Conservation (phyloP, 78 protist genomes). For the Emiliania huxleyi region DNA sequence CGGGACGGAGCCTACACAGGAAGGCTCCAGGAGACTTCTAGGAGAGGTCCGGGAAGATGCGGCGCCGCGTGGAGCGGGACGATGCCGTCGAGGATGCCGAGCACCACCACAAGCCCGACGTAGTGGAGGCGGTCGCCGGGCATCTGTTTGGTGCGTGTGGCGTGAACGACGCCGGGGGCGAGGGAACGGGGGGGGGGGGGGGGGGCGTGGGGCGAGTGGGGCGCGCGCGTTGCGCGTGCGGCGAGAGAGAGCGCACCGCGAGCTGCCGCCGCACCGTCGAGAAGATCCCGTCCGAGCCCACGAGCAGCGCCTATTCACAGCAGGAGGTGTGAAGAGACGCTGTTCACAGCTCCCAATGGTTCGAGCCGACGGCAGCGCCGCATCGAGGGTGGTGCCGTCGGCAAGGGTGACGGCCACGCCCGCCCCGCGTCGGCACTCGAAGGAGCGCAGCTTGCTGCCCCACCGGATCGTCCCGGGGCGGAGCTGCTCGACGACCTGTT, state of each 20-base stretch:
- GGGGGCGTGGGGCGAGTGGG: too few species aligned
- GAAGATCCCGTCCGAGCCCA: conserved; percentile 29
- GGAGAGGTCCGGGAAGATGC: too few species aligned
- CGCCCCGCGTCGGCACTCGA: background rate
- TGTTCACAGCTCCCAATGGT: too few species aligned
- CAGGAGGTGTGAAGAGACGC: too few species aligned
- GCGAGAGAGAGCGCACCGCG: background rate
- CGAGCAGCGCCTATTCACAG: too few species aligned
- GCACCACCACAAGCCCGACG: conserved; percentile 23
- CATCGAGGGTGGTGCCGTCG: conserved; percentile 19
- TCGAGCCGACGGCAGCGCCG: too few species aligned
- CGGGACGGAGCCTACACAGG: background rate
- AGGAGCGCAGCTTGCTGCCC: background rate
- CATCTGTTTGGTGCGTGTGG: too few species aligned
- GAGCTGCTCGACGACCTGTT: background rate
- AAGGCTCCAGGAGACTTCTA: too few species aligned
- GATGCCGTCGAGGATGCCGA: background rate
- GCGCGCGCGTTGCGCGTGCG: too few species aligned
- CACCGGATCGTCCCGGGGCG: background rate
- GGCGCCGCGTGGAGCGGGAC: background rate
- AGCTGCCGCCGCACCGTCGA: conserved; percentile 31
- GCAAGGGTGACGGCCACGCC: conserved; percentile 20
- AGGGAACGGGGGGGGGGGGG: too few species aligned
- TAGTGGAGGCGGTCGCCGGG: background rate
- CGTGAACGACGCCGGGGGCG: too few species aligned